Conservation (phyloP, 495 filamentous ascomycete species). For the Penicillium salamii region DNA sequence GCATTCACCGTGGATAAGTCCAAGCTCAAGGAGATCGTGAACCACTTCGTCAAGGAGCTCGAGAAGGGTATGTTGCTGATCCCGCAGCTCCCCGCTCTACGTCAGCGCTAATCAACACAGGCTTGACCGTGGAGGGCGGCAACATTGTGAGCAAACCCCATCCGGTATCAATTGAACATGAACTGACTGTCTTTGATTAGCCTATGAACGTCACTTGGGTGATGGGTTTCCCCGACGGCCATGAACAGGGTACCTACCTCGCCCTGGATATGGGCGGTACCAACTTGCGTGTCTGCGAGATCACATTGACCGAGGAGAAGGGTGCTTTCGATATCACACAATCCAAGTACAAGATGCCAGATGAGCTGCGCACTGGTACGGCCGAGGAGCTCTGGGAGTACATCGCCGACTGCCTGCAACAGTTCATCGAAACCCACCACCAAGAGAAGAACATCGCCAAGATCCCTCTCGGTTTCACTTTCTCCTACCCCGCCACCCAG, state of each 20-base stretch:
- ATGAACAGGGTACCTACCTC: conserved; percentile 87
- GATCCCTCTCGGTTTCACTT: conserved; percentile 92
- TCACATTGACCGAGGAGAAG: conserved; percentile 83
- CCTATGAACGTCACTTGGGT: conserved; percentile 99
- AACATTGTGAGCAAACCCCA: conserved; percentile 94
- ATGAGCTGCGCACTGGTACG: conserved; percentile 88
- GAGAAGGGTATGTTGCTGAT: conserved; percentile 65
- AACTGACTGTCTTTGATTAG: conserved; percentile 38
- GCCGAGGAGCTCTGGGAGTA: conserved; percentile 96
- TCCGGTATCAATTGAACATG: neutral
- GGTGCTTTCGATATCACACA: conserved; percentile 98
- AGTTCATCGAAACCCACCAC: conserved; percentile 94
- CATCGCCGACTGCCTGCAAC: conserved; percentile 93
- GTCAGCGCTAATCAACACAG: conserved; percentile 36
- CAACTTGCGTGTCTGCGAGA: conserved; percentile 96
- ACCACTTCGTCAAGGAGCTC: conserved; percentile 85
- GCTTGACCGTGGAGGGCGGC: conserved; percentile 81
- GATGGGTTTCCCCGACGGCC: conserved; percentile 84
- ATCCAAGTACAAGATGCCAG: conserved; percentile 96
- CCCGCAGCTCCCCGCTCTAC: neutral
- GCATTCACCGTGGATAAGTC: conserved; percentile 72
- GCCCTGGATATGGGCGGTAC: conserved; percentile 98
- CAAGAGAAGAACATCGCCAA: conserved; percentile 56
- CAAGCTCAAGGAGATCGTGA: conserved; percentile 85
- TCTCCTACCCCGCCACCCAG: conserved; percentile 96